phyloP scores from a whole-genome alignment of 2,329 filamentous ascomycete species.

The Daldinia sp. region DNA sequence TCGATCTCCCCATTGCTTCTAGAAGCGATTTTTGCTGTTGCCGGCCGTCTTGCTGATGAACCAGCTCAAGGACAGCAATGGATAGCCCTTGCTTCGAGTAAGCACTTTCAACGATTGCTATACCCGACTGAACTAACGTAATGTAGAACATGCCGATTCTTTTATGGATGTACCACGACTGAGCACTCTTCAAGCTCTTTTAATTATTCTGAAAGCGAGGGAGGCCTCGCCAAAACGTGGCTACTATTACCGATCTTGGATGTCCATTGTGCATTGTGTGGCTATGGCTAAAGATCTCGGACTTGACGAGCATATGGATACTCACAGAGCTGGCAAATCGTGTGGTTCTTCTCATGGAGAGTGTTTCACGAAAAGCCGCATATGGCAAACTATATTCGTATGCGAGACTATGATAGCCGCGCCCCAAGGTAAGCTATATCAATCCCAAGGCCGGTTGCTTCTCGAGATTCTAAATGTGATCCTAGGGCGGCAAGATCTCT shows the following conservation, averaged over 20 bases:
- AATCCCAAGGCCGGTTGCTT: not conserved
- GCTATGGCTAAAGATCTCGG: slow-evolving; percentile 94
- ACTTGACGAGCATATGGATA: slow-evolving; percentile 85
- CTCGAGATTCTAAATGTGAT: slow-evolving; percentile 34
- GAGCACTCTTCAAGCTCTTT: slow-evolving; percentile 89
- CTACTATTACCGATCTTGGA: slow-evolving; percentile 98
- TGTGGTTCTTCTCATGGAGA: slow-evolving; percentile 79
- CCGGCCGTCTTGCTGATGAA: slow-evolving; percentile 84
- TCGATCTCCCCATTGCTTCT: slow-evolving; percentile 89
- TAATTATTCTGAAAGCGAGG: slow-evolving; percentile 89
- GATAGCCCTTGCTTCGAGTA: slow-evolving; percentile 89
- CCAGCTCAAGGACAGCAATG: slow-evolving; percentile 89
- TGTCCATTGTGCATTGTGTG: slow-evolving; percentile 90
- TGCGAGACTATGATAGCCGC: slow-evolving; percentile 94
- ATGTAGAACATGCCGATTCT: slow-evolving; percentile 84
- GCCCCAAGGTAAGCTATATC: slow-evolving; percentile 77
- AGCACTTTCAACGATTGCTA: slow-evolving; percentile 40
- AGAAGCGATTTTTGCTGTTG: slow-evolving; percentile 91
- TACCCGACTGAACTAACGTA: slow-evolving; percentile 46
- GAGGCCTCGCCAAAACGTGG: slow-evolving; percentile 93
- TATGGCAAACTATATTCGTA: slow-evolving; percentile 90
- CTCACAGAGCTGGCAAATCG: slow-evolving; percentile 76
- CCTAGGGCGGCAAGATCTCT: slow-evolving; percentile 80
- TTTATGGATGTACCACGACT: slow-evolving; percentile 93
- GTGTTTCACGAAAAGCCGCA: slow-evolving; percentile 84